Evolutionary conservation across 2,329 filamentous ascomycete genomes (phyloP).

Genomic region (Sporothrix pallida): DNA sequence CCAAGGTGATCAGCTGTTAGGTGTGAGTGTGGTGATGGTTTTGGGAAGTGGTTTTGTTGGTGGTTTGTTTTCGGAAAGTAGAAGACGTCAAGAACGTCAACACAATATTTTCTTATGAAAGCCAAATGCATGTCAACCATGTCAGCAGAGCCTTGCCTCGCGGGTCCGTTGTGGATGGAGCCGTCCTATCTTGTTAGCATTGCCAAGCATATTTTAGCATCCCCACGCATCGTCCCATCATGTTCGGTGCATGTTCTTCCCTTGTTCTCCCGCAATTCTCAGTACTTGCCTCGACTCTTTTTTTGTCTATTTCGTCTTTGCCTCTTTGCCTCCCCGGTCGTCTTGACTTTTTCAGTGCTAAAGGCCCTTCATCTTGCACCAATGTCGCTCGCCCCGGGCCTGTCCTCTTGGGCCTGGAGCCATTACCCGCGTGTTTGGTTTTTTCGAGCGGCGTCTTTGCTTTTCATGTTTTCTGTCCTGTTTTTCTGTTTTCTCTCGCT

Average conservation of each 20-base stretch:
- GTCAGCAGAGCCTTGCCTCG: constrained; percentile 18
- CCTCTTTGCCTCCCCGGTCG: constrained; percentile 4
- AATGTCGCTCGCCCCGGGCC: constrained; percentile 7
- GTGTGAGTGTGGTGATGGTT: background rate
- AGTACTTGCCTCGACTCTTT: background rate
- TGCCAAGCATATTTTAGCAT: constrained; percentile 23
- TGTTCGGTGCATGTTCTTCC: constrained; percentile 18
- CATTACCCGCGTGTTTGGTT: background rate
- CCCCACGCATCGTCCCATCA: constrained; percentile 12
- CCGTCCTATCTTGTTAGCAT: constrained; percentile 21
- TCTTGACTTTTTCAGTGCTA: background rate
- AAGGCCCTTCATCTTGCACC: background rate
- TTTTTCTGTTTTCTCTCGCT: background rate
- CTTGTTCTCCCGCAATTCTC: constrained; percentile 2
- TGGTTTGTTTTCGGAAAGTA: background rate
- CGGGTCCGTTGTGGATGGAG: background rate
- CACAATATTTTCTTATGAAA: too few relatives aligned
- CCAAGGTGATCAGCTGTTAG: constrained; percentile 45
- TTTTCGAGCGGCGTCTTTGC: background rate
- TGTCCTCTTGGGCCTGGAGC: background rate
- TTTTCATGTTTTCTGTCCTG: background rate
- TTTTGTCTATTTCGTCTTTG: background rate
- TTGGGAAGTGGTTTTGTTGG: too few relatives aligned
- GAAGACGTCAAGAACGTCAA: background rate
- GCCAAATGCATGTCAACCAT: too few relatives aligned